These are phyloP conservation scores for Asclepias syriaca DNA, from an alignment of 257 asterid species.

Conservation along the genomic window DNA sequence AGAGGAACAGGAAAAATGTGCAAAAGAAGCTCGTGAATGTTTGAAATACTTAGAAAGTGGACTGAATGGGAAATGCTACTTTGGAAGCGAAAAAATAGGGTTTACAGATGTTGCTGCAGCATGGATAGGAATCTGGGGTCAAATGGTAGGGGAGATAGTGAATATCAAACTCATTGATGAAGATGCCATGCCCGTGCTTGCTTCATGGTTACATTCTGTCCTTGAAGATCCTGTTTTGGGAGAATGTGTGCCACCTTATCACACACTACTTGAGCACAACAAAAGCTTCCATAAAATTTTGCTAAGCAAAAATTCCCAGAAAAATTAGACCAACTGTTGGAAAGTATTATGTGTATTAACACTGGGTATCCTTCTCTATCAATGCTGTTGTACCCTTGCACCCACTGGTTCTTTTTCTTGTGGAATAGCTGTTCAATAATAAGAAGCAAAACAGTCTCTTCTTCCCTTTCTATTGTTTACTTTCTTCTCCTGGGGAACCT, in stretches of 20 bases:
- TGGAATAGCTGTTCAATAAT: background rate
- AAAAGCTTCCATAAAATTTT: constrained; percentile 20
- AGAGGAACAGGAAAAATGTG: constrained; percentile 25
- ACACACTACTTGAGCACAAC: constrained; percentile 21
- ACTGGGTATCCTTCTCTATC: too few species aligned
- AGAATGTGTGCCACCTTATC: constrained; percentile 21
- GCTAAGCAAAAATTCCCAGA: background rate
- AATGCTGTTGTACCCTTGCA: background rate
- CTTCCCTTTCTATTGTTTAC: background rate
- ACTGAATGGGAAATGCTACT: constrained; percentile 18
- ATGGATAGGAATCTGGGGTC: constrained; percentile 28
- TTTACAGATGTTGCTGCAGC: constrained; percentile 23
- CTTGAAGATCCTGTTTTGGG: constrained; percentile 27
- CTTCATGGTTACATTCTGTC: constrained; percentile 20
- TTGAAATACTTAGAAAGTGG: constrained; percentile 18
- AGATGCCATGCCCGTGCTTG: constrained; percentile 26
- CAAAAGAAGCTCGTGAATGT: constrained; percentile 20
- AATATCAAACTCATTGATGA: constrained; percentile 21
- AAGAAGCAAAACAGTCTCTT: background rate
- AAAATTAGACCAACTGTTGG: too few species aligned
- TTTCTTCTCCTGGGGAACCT: background rate
- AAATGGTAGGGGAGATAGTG: constrained; percentile 15
- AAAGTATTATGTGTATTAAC: too few species aligned
- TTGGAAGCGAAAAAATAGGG: constrained; percentile 23
- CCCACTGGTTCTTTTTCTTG: background rate